Evolutionary conservation across 1,284 basidiomycete species (phyloP), one percentile per base, ranked within the genome.

Genomic region (Sphagnurus paluster): DNA sequence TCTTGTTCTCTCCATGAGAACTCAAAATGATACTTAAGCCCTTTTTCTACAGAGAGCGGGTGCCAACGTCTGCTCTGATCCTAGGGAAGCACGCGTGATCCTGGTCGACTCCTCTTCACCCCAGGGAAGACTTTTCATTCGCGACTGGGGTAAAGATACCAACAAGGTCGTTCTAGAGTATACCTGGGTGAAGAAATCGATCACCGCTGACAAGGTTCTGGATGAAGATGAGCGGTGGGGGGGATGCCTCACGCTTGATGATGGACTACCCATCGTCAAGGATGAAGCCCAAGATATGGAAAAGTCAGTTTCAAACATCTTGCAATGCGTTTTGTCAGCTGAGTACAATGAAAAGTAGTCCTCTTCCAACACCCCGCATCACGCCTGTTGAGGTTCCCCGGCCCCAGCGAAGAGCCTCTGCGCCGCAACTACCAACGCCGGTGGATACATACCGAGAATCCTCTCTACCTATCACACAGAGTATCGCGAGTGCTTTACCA

Each of bases 321-420:
- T 29, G 30, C 14, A 32, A 34, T 14, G 20, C 33, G 23, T 46
- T 42, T 49, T 39, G 42, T 48, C 37, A 47, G 39, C 56, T 65
- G 32, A 64, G 50, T 46, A 55, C 53, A 42, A 44, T n/a, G n/a
- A 53, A 56, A 74, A 71, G 68, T 72, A 77, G 77, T 57, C 69
- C 74, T 44, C 57, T 83, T 42, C 80, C 80, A 30, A 82, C 80
- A 4, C 81, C 81, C n/a, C 67, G 79, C 23, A 66, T 69, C n/a
- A 81, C 79, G 16, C 81, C 80, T 17, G 63, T 71, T 2, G 73
- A 72, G 28, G 46, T 52, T 7, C 46, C 45, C 28, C 33, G 26
- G 5, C 29, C 17, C 33, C 29, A 40, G 32, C 37, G 23, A 6
- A n/a, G 5, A 19, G 5, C 42, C 33, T 21, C 48, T 28, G 13